Base-by-base conservation (phyloP, 352 stramenopile genomes). In the Phytophthora citrophthora region DNA sequence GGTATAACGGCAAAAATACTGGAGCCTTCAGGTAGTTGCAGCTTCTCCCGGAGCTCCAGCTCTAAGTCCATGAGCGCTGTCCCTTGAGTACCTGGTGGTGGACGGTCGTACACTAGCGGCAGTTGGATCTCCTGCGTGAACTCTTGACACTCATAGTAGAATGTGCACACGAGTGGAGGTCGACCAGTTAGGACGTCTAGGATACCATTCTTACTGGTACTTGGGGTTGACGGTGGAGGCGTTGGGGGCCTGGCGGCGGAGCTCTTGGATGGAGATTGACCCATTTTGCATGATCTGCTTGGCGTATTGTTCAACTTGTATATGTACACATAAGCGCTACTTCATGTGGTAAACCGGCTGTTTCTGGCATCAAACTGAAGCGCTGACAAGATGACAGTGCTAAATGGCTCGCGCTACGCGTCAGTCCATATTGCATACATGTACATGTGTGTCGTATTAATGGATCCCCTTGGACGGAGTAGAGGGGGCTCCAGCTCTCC, bases 1-100 rank as follows among this genome's bases (percentile, higher is more conserved):
- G 83, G 87, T 34, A 86, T 68, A 12, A 95, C 76, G 0, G 81
- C 85, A 45, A 95, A 95, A 0, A 94, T 76, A 61, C 80, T 94
- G 39, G 76, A 81, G 45, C 77, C 79, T 5, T 24, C 4, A 0
- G 81, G 70, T 5, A 95, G 70, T 40, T 68, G 45, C 59, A 95
- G 87, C 43, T 87, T 71, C 4, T 85, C 65, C 38, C 83, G 72
- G 29, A 95, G 76, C 61, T 78, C 88, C 60, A 89, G 67, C 66
- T 95, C 87, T 26, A 95, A 68, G 51, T 95, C 83, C 66, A 89
- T 69, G 52, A 91, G 75, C 41, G 68, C 63, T 34, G 84, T 95
- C 36, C 84, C 84, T 1, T 50, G 29, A 49, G 58, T 58, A 40
- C 68, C 64, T 31, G 51, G 39, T 43, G 53, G 52, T 27, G 68